These are phyloP conservation scores for Buxus sempervirens DNA, from an alignment of 164 flowering plant species.

Conservation along the genomic window DNA sequence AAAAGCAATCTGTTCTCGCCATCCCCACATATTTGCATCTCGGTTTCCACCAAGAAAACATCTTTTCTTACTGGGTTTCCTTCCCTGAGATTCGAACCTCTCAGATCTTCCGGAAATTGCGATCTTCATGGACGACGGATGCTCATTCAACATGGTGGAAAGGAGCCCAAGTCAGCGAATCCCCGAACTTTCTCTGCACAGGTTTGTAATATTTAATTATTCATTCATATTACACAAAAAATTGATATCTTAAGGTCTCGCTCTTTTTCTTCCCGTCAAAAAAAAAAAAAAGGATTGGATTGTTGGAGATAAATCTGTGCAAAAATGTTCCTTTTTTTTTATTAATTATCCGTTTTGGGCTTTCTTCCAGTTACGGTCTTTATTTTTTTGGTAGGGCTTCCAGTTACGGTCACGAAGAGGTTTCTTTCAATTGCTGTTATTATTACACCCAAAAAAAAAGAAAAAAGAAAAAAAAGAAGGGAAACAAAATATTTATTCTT, in stretches of 20 bases:
- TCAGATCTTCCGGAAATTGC: conserved; percentile 16
- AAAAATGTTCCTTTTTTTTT: no score
- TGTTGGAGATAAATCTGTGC: no score
- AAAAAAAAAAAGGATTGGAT: no score
- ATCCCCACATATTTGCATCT: conserved; percentile 7
- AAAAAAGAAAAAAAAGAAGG: no score
- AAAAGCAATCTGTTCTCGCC: conserved; percentile 20
- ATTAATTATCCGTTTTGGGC: background rate
- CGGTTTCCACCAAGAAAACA: conserved; percentile 12
- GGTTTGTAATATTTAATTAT: conserved; percentile 23
- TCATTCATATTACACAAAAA: no score
- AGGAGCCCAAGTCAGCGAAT: conserved; percentile 9
- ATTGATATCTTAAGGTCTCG: no score
- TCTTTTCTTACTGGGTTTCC: conserved; percentile 10
- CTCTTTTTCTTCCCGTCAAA: no score
- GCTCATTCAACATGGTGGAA: conserved; percentile 9
- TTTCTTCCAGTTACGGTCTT: background rate
- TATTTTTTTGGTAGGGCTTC: no score
- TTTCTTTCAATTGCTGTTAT: no score
- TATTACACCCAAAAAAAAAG: no score
- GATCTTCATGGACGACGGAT: conserved; percentile 28
- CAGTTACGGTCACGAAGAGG: no score
- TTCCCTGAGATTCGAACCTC: conserved; percentile 18
- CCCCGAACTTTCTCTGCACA: conserved; percentile 16
- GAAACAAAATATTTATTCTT: no score